Conservation (phyloP, 1,284 basidiomycete genomes). For the Phellopilus nigrolimitatus region DNA sequence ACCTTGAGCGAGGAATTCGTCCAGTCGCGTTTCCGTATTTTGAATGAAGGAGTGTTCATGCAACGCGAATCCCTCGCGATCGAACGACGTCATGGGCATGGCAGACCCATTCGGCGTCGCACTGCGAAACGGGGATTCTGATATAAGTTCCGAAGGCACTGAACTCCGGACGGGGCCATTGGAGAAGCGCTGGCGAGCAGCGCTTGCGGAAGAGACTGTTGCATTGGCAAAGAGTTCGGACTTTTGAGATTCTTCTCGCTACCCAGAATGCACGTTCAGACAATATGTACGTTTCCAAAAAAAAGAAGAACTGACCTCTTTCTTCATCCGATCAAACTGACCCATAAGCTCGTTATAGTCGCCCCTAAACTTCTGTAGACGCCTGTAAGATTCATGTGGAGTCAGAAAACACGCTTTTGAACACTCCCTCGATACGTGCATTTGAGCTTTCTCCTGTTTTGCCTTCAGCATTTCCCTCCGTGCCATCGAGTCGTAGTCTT, state of each 20-base stretch:
- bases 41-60: slow-evolving; percentile 85
- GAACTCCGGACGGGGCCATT: slow-evolving; percentile 45
- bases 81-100: slow-evolving; percentile 44
- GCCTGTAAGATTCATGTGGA: slow-evolving; percentile 40
- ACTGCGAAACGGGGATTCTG: slow-evolving; percentile 73
- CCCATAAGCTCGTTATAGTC: slow-evolving; percentile 69
- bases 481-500: slow-evolving; percentile 95
- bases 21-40: slow-evolving; percentile 73
- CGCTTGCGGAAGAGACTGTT: slow-evolving; percentile 5
- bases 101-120: slow-evolving; percentile 37
- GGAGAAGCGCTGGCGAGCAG: slow-evolving; percentile 19
- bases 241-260: slow-evolving; percentile 57
- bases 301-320: slow-evolving; percentile 31
- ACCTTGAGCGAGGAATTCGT: slow-evolving; percentile 89
- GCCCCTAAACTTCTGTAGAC: slow-evolving; percentile 75
- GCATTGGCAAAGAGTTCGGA: slow-evolving; percentile 45
- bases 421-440: slow-evolving; percentile 46
- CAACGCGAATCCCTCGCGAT: slow-evolving; percentile 72
- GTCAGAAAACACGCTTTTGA: not conserved
- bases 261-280: slow-evolving; percentile 8
- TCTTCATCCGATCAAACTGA: slow-evolving; percentile 68
- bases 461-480: slow-evolving; percentile 90
- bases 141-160: slow-evolving; percentile 50
- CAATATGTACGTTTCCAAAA: slow-evolving; percentile 1
- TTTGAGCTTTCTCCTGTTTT: slow-evolving; percentile 91